A percentile compares a stretch with the other conserved stretches of the same genome.
phyloP scores from a whole-genome alignment of 495 filamentous ascomycete species.

The Aspergillus diversus region DNA sequence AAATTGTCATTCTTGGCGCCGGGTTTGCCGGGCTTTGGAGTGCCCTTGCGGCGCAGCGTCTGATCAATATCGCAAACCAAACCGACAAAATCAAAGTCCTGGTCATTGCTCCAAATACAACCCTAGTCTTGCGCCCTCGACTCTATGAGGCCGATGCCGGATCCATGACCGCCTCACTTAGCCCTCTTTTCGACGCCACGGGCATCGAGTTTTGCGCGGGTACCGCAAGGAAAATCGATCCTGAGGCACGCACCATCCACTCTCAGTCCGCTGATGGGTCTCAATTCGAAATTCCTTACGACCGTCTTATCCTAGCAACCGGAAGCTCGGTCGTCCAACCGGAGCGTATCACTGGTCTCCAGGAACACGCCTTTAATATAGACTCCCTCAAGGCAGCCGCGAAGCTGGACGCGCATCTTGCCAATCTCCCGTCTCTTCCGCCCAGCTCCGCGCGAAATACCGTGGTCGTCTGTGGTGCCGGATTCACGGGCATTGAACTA shows the following conservation, averaged over 20 bases:
- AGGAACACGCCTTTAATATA: slow-evolving; percentile 35
- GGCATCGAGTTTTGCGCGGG: slow-evolving; percentile 31
- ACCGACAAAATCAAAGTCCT: slow-evolving; percentile 28
- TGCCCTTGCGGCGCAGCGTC: slow-evolving; percentile 37
- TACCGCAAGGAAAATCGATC: slow-evolving; percentile 28
- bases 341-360: slow-evolving; percentile 27
- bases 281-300: slow-evolving; percentile 25
- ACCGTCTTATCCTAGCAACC: slow-evolving; percentile 38
- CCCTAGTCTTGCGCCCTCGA: slow-evolving; percentile 34
- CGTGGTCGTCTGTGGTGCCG: slow-evolving; percentile 28
- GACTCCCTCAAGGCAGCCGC: slow-evolving; percentile 26
- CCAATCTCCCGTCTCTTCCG: slow-evolving; percentile 19
- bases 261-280: slow-evolving; percentile 18
- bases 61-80: slow-evolving; percentile 24
- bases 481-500: slow-evolving; percentile 32
- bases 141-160: slow-evolving; percentile 38
- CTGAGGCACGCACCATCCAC: slow-evolving; percentile 24
- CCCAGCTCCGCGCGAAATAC: slow-evolving; percentile 21
- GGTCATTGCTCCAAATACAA: slow-evolving; percentile 35
- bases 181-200: slow-evolving; percentile 28
- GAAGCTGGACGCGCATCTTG: slow-evolving; percentile 26
- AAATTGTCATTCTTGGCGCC: slow-evolving; percentile 34
- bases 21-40: slow-evolving; percentile 43
- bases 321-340: slow-evolving; percentile 37
- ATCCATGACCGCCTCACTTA: slow-evolving; percentile 27